A percentile compares a stretch with the other conserved stretches of the same genome.
phyloP scores from a whole-genome alignment of 2,329 filamentous ascomycete genomes.

The Fusarium sp. region DNA sequence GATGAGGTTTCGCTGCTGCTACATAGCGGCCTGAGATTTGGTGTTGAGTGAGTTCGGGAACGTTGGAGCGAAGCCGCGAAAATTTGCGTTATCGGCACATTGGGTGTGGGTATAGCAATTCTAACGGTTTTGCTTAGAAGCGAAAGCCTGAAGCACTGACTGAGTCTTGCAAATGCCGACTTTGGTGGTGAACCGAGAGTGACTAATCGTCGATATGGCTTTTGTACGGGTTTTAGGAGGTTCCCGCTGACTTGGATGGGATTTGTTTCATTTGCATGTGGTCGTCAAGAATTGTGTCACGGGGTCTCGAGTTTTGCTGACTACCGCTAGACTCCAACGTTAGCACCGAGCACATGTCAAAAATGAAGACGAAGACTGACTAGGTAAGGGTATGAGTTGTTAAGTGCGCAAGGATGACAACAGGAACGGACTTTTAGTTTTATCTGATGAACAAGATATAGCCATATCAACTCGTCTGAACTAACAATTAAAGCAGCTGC shows the following conservation, averaged over 20 bases:
- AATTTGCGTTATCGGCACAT: conserved; percentile 42
- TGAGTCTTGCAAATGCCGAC: not conserved
- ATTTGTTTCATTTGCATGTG: conserved; percentile 10
- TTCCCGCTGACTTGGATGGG: conserved; percentile 3
- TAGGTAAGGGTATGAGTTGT: not conserved
- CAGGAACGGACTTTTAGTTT: not conserved
- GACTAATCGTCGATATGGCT: not conserved
- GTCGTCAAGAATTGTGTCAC: conserved; percentile 30
- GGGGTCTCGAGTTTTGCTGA: conserved; percentile 20
- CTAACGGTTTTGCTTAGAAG: not conserved
- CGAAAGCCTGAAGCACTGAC: not conserved
- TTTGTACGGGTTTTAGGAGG: not conserved
- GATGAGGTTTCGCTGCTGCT: conserved; percentile 18
- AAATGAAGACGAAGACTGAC: not conserved
- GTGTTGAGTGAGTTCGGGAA: conserved; percentile 18
- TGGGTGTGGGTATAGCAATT: conserved; percentile 29
- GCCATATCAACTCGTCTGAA: not conserved
- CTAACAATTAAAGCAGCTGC: not conserved
- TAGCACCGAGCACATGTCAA: conserved; percentile 36
- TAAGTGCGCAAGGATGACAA: not conserved
- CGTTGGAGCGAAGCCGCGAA: conserved; percentile 26
- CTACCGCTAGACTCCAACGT: not conserved
- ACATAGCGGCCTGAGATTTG: conserved; percentile 28
- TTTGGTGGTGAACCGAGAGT: not conserved
- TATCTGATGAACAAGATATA: not conserved